These are phyloP conservation scores for Halophytophthora batemanensis DNA, from an alignment of 352 stramenopile species.

Conservation along the genomic window DNA sequence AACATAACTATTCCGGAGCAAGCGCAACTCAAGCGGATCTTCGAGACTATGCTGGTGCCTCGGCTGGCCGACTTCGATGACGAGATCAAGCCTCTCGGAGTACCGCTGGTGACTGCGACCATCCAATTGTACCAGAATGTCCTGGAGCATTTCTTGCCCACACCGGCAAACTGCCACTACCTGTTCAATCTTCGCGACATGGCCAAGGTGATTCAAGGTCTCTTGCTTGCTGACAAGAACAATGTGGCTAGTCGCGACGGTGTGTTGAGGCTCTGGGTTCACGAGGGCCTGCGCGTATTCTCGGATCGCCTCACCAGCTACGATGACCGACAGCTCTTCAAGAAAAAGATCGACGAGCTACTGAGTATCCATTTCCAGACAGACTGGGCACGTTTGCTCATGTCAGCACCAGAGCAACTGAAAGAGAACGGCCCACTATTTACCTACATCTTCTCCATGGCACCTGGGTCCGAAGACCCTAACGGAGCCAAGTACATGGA, in stretches of 20 bases:
- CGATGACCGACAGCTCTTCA: slow-evolving; percentile 89
- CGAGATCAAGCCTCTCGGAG: slow-evolving; percentile 81
- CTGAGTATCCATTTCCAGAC: slow-evolving; percentile 75
- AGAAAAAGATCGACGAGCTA: slow-evolving; percentile 79
- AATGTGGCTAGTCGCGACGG: slow-evolving; percentile 66
- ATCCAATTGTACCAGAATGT: slow-evolving; percentile 88
- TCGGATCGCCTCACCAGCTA: slow-evolving; percentile 87
- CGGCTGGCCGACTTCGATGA: slow-evolving; percentile 87
- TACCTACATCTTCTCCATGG: slow-evolving; percentile 68
- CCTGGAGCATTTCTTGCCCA: slow-evolving; percentile 84
- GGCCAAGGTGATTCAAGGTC: slow-evolving; percentile 84
- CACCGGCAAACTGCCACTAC: slow-evolving; percentile 88
- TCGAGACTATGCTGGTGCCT: slow-evolving; percentile 86
- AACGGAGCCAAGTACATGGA: slow-evolving; percentile 60
- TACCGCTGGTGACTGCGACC: slow-evolving; percentile 69
- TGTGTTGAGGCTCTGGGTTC: slow-evolving; percentile 86
- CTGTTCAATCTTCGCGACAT: slow-evolving; percentile 90
- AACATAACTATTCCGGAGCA: slow-evolving; percentile 89
- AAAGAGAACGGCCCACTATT: slow-evolving; percentile 84
- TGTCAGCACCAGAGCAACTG: slow-evolving; percentile 49
- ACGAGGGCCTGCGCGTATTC: slow-evolving; percentile 90
- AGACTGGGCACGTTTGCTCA: slow-evolving; percentile 67
- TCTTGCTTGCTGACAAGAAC: slow-evolving; percentile 75
- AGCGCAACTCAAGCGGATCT: slow-evolving; percentile 82
- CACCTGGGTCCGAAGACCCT: slow-evolving; percentile 22